A percentile compares a stretch with the other conserved stretches of the same genome.
These are phyloP conservation scores for Daldinia decipiens DNA, from an alignment of 495 filamentous ascomycete genomes.

Conservation along the genomic window DNA sequence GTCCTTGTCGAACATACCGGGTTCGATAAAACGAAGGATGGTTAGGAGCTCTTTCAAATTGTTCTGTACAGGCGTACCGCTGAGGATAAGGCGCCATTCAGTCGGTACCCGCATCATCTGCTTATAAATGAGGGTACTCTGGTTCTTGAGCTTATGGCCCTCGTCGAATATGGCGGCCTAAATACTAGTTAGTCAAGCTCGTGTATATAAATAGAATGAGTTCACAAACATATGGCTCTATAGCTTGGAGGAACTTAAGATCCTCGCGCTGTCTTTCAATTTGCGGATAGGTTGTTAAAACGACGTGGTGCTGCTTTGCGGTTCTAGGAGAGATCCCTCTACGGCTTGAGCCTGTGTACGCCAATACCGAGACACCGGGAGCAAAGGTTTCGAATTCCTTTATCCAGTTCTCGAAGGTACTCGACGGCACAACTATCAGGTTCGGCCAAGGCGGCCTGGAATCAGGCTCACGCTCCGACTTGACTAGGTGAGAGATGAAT, in stretches of 20 bases:
- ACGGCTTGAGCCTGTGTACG: conserved; percentile 77
- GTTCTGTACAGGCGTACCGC: conserved; percentile 95
- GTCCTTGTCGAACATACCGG: conserved; percentile 77
- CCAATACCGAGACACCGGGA: conserved; percentile 74
- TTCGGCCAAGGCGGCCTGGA: conserved; percentile 74
- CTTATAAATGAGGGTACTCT: conserved; percentile 79
- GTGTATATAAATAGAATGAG: not conserved
- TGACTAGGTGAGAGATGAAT: conserved; percentile 83
- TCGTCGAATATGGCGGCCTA: conserved; percentile 85
- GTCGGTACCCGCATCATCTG: conserved; percentile 81
- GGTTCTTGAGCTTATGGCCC: conserved; percentile 91
- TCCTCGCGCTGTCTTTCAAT: conserved; percentile 53
- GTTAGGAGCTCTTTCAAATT: conserved; percentile 92
- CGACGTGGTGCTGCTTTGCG: conserved; percentile 71
- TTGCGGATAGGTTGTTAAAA: conserved; percentile 85
- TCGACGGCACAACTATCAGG: conserved; percentile 88
- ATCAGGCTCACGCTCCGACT: conserved; percentile 53
- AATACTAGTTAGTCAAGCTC: conserved; percentile 21
- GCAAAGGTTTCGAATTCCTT: conserved; percentile 91
- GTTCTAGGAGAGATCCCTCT: conserved; percentile 72
- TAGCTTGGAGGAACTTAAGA: conserved; percentile 49
- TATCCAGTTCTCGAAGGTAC: conserved; percentile 95
- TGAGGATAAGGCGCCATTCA: conserved; percentile 83
- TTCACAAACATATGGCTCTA: conserved; percentile 58
- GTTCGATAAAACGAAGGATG: conserved; percentile 90